A percentile compares a stretch with the other conserved stretches of the same genome.
Conservation (phyloP, 192 early-diverging fungal genomes). For the Obelidium mucronatum region DNA sequence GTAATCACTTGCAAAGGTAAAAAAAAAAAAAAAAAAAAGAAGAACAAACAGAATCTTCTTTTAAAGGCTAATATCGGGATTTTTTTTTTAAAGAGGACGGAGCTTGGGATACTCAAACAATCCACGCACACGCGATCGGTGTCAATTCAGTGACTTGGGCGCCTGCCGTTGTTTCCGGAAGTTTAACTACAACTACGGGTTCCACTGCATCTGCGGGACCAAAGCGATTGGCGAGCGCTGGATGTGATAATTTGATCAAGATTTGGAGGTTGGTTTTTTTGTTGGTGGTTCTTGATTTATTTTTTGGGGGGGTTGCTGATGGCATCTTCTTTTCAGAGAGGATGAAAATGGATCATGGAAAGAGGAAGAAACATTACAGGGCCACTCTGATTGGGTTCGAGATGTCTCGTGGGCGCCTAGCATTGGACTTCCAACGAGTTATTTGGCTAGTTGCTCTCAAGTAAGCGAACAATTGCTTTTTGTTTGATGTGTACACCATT, state of each 20-base stretch:
- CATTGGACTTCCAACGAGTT: slow-evolving; percentile 87
- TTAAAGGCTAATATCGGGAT: no score
- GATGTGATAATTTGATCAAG: slow-evolving; percentile 96
- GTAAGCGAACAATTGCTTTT: slow-evolving; percentile 39
- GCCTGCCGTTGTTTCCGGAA: slow-evolving; percentile 80
- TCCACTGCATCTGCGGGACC: slow-evolving; percentile 55
- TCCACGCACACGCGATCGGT: slow-evolving; percentile 91
- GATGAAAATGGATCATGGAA: slow-evolving; percentile 84
- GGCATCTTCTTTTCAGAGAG: slow-evolving; percentile 33
- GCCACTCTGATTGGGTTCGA: slow-evolving; percentile 97
- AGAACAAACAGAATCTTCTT: slow-evolving; percentile 2
- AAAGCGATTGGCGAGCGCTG: slow-evolving; percentile 89
- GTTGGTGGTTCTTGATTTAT: neutral
- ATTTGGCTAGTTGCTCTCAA: slow-evolving; percentile 94
- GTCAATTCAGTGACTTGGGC: slow-evolving; percentile 96
- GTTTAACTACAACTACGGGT: slow-evolving; percentile 59
- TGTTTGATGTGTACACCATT: neutral
- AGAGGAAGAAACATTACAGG: slow-evolving; percentile 81
- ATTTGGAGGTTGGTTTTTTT: slow-evolving; percentile 77
- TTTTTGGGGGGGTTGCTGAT: neutral
- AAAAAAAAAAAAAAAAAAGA: no score
- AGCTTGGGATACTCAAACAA: slow-evolving; percentile 77
- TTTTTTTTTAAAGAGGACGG: slow-evolving; percentile 86
- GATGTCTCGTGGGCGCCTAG: slow-evolving; percentile 98
- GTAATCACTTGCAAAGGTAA: slow-evolving; percentile 91